Evolutionary conservation across 2,329 filamentous ascomycete genomes (phyloP), one percentile per base, ranked within the genome.

Genomic region (Cladosporium colombiae): DNA sequence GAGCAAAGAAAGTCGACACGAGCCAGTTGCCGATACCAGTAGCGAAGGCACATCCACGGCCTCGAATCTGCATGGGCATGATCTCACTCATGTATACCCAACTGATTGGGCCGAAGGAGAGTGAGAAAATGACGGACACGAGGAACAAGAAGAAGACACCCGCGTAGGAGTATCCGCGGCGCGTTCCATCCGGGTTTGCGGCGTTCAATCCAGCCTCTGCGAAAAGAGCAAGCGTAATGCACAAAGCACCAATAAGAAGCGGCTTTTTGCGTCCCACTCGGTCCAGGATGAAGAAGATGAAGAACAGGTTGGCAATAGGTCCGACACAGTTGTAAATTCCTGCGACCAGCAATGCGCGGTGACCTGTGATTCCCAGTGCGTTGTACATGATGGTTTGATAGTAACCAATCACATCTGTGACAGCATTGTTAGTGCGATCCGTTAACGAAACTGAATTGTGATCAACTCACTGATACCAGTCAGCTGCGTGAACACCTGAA

Each of bases 61-160:
- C 84, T 35, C 88, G 85, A 64, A 89, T 89, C 68, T 86, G 86
- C 77, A 90, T 84, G 11, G 88, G 87, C 75, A 88, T 86, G 67
- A 90, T 85, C 74, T 90, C 88, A 18, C 84, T 83, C 74, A 87
- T 87, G 74, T 90, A 90, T 1, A 89, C 81, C 86, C 87, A 89
- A 0, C 80, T 29, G 72, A 85, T 82, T 3, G 85, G 84, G 1
- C 86, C 84, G 77, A 86, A 88, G 0, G 85, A 86, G 52, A 86
- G 72, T 5, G 84, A 86, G 70, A 88, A 89, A 69, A 87, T 83
- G 16, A 84, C 80, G 25, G 85, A 84, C 61, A 88, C 85, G 3
- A 73, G 81, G 73, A 89, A 90, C n/a, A 90, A 75, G 77, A 90
- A 89, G 70, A 87, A 86, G 21, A 90, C 86, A 14, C 85, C 87